Conservation (phyloP, 371 early-diverging fungal species). For the Lichtheimia ramosa region DNA sequence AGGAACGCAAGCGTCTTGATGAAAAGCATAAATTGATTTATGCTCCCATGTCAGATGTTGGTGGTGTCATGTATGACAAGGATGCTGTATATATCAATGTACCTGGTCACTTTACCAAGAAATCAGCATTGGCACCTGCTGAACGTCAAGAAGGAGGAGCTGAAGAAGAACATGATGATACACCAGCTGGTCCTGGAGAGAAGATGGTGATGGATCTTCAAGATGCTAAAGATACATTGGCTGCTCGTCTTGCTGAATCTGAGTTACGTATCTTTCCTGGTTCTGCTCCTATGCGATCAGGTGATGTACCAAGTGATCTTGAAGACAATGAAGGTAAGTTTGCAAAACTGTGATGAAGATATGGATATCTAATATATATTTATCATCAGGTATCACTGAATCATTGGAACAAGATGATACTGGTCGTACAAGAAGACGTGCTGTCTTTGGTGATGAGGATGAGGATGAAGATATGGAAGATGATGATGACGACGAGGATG, state of each 20-base stretch:
- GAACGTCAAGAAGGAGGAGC: slow-evolving; percentile 28
- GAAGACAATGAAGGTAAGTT: slow-evolving; percentile 31
- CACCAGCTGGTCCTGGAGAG: slow-evolving; percentile 75
- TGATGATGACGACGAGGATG: slow-evolving; percentile 44
- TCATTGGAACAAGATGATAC: slow-evolving; percentile 40
- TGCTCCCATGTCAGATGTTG: slow-evolving; percentile 98
- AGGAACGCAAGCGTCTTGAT: slow-evolving; percentile 82
- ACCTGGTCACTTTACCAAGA: slow-evolving; percentile 80
- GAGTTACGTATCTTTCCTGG: slow-evolving; percentile 82
- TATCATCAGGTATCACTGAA: slow-evolving; percentile 23
- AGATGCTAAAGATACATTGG: slow-evolving; percentile 75
- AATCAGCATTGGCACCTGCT: slow-evolving; percentile 48
- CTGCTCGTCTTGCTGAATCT: slow-evolving; percentile 75
- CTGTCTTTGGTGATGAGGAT: slow-evolving; percentile 53
- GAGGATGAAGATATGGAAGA: slow-evolving; percentile 39
- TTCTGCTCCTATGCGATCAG: slow-evolving; percentile 74
- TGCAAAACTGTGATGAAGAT: neutral
- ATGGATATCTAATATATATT: neutral
- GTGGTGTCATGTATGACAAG: slow-evolving; percentile 97
- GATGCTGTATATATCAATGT: slow-evolving; percentile 98
- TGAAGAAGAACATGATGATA: slow-evolving; percentile 31
- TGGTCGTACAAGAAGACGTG: slow-evolving; percentile 62
- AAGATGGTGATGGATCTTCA: slow-evolving; percentile 91
- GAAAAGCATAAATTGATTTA: slow-evolving; percentile 95
- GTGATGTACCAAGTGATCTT: slow-evolving; percentile 45